phyloP scores from a whole-genome alignment of 192 early-diverging fungal genomes.

The Coemansia sp. region DNA sequence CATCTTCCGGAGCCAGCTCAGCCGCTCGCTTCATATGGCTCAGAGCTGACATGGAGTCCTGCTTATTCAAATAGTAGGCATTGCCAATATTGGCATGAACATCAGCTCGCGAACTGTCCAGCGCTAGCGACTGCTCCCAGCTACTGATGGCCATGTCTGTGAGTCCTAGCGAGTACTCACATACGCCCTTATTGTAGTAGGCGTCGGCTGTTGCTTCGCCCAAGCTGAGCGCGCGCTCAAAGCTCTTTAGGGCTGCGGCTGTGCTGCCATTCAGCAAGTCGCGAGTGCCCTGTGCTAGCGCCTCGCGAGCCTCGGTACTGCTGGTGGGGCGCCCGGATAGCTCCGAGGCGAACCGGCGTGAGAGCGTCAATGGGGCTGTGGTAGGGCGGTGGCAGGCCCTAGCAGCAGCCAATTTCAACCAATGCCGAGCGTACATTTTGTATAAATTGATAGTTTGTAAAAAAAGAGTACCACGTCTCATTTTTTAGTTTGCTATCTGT shows the following conservation, averaged over 20 bases:
- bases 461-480: background rate
- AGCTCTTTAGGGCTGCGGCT: background rate
- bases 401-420: background rate
- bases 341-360: background rate
- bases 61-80: conserved; percentile 53
- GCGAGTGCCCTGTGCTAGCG: conserved; percentile 16
- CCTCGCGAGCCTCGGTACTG: conserved; percentile 13
- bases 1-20: conserved; percentile 62
- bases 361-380: background rate
- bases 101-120: conserved; percentile 58
- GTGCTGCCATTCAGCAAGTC: background rate
- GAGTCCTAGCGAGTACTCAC: conserved; percentile 50
- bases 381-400: background rate
- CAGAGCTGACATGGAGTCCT: conserved; percentile 52
- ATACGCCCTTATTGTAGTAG: conserved; percentile 38
- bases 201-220: conserved; percentile 16
- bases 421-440: background rate
- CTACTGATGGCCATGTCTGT: conserved; percentile 56
- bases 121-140: conserved; percentile 59
- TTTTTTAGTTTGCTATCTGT: background rate
- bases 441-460: background rate
- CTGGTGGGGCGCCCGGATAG: background rate
- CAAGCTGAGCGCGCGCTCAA: background rate
- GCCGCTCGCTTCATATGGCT: conserved; percentile 58
- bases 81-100: conserved; percentile 73